A percentile compares a stretch with the other conserved stretches of the same genome.
phyloP scores from a whole-genome alignment of 768 basidiomycete species.

The Pseudohyphozyma bogoriensis region DNA sequence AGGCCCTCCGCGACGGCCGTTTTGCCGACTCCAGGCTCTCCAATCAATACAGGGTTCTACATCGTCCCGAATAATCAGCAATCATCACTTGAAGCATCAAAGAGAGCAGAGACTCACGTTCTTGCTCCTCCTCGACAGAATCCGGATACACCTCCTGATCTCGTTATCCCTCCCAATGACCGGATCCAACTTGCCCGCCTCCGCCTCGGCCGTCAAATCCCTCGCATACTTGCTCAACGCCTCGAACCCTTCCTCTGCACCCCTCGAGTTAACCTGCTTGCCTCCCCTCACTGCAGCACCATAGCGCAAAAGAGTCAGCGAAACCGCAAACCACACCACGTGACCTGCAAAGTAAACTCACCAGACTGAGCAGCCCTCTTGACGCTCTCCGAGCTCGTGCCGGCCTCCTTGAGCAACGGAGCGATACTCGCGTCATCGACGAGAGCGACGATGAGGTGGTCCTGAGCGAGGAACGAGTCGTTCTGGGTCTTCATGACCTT shows the following conservation, averaged over 20 bases:
- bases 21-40: constrained; percentile 89
- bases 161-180: constrained; percentile 39
- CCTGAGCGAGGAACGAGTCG: constrained; percentile 81
- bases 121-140: constrained; percentile 54
- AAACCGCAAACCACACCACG: no score
- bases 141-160: constrained; percentile 31
- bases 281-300: constrained; percentile 65
- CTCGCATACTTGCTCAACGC: constrained; percentile 51
- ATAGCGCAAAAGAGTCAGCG: no score
- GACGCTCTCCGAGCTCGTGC: constrained; percentile 54
- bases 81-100: neutral
- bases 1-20: constrained; percentile 91
- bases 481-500: constrained; percentile 61
- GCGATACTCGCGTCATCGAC: constrained; percentile 61
- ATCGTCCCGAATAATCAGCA: neutral
- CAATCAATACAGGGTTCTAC: constrained; percentile 93
- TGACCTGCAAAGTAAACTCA: no score
- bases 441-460: constrained; percentile 79
- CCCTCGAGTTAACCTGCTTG: constrained; percentile 69
- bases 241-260: constrained; percentile 85
- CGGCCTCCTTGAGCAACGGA: constrained; percentile 61
- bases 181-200: constrained; percentile 42
- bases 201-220: constrained; percentile 40
- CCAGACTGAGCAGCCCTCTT: constrained; percentile 67
- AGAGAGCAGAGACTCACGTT: neutral